Evolutionary conservation across 2,329 filamentous ascomycete species (phyloP), one percentile per base, ranked within the genome.

Genomic region (Paracorniculantispora psalliotae): DNA sequence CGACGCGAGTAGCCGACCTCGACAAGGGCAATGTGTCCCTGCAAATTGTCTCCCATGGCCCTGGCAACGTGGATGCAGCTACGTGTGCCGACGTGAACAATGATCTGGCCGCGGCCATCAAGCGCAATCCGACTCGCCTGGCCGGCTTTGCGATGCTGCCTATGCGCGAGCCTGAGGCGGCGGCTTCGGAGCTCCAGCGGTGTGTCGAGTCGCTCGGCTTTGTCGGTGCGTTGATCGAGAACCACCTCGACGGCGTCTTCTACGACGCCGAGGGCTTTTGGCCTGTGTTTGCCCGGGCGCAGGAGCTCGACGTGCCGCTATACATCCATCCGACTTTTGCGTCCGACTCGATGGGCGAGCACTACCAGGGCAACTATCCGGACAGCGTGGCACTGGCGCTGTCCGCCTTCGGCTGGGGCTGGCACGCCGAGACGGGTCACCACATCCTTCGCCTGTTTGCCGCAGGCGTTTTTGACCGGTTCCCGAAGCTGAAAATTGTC

Each of bases 401-500:
- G 52, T 73, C 72, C 9, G 70, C 72, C 15, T 74, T 69, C 43
- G 77, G 73, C 0, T 80, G 75, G 69, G 79, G 79, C 7, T 82
- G 80, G 77, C 82, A 84, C 63, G 68, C 69, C 7, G 75, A 81
- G 10, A 78, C 77, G 1, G 81, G 74, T 0, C 65, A 82, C 66
- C 73, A 70, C 55, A 49, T 73, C 60, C 64, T 72, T 37, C 66
- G 72, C 56, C 64, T 79, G 47, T 70, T 71, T 33, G 73, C 70
- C 35, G 57, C 64, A n/a, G 65, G 66, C 3, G 64, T 72, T 4
- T 74, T 77, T 56, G 70, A 74, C 58, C 65, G 66, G 15, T 71
- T 72, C 28, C 74, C 72, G 0, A 67, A 61, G 10, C 64, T 77
- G 28, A 75, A 75, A 63, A 66, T 76, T 41, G 65, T 76, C 41